A percentile compares a stretch with the other conserved stretches of the same genome.
Conservation (phyloP, 768 basidiomycete genomes). For the Suillus spraguei region DNA sequence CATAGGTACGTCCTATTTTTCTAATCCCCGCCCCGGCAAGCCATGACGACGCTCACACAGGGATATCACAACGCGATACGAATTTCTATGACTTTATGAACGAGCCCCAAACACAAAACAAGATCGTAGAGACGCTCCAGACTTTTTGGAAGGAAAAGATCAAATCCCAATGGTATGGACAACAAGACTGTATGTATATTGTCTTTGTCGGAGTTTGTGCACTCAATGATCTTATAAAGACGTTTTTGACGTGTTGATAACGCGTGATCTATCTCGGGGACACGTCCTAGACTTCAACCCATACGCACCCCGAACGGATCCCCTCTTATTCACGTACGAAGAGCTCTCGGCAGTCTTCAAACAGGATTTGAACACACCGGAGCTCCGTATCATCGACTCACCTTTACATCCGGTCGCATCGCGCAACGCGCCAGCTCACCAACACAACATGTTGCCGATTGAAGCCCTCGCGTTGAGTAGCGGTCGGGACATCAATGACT, state of each 20-base stretch:
- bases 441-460: slow-evolving; percentile 90
- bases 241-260: slow-evolving; percentile 84
- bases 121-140: slow-evolving; percentile 53
- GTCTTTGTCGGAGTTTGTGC: background rate
- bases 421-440: slow-evolving; percentile 70
- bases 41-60: slow-evolving; percentile 39
- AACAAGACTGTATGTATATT: slow-evolving; percentile 62
- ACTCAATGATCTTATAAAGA: slow-evolving; percentile 46
- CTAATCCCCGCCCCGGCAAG: background rate
- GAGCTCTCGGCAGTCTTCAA: slow-evolving; percentile 55
- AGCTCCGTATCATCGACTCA: slow-evolving; percentile 73
- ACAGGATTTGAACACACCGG: slow-evolving; percentile 30
- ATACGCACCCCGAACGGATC: slow-evolving; percentile 82
- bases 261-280: slow-evolving; percentile 72
- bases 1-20: slow-evolving; percentile 59
- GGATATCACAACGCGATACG: slow-evolving; percentile 83
- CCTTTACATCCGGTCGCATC: slow-evolving; percentile 67
- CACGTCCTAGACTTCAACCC: slow-evolving; percentile 94
- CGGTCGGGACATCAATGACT: slow-evolving; percentile 72
- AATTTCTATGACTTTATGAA: slow-evolving; percentile 90
- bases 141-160: slow-evolving; percentile 74
- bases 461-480: slow-evolving; percentile 82
- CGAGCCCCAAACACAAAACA: slow-evolving; percentile 52
- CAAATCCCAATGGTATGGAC: slow-evolving; percentile 54
- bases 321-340: slow-evolving; percentile 83